Conservation (phyloP, 2,329 filamentous ascomycete genomes). For the Lachnellula hyalina region DNA sequence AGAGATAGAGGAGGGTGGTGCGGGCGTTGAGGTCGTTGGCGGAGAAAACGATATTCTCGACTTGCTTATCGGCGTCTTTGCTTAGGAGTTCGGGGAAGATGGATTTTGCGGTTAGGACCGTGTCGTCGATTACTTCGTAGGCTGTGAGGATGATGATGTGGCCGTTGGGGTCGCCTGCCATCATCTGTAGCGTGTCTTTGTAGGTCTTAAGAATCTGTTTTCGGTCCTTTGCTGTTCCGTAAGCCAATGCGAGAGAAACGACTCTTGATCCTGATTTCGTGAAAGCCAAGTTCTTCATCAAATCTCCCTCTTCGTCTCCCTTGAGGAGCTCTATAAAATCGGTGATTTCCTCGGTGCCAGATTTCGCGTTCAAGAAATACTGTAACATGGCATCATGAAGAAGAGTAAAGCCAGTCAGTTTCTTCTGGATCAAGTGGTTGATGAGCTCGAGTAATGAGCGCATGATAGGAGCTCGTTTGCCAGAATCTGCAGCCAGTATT, state of each 20-base stretch:
- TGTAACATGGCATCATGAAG: conserved; percentile 98
- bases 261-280: conserved; percentile 82
- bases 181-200: conserved; percentile 81
- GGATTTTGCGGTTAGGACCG: conserved; percentile 77
- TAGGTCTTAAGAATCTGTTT: conserved; percentile 83
- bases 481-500: conserved; percentile 72
- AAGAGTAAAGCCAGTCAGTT: conserved; percentile 94
- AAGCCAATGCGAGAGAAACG: conserved; percentile 73
- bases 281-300: conserved; percentile 94
- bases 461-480: conserved; percentile 85
- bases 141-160: conserved; percentile 79
- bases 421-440: conserved; percentile 92
- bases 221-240: conserved; percentile 86
- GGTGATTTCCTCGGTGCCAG: conserved; percentile 72
- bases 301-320: conserved; percentile 82
- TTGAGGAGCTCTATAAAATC: conserved; percentile 90
- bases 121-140: conserved; percentile 92
- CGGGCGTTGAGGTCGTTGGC: conserved; percentile 62
- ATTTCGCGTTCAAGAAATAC: conserved; percentile 78
- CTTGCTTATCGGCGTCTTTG: conserved; percentile 57
- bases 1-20: conserved; percentile 72
- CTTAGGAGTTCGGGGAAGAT: conserved; percentile 84
- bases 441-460: conserved; percentile 79
- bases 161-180: conserved; percentile 74
- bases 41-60: conserved; percentile 58